These are phyloP conservation scores for Remersonia thermophila DNA, from an alignment of 2,329 filamentous ascomycete species.

Conservation along the genomic window DNA sequence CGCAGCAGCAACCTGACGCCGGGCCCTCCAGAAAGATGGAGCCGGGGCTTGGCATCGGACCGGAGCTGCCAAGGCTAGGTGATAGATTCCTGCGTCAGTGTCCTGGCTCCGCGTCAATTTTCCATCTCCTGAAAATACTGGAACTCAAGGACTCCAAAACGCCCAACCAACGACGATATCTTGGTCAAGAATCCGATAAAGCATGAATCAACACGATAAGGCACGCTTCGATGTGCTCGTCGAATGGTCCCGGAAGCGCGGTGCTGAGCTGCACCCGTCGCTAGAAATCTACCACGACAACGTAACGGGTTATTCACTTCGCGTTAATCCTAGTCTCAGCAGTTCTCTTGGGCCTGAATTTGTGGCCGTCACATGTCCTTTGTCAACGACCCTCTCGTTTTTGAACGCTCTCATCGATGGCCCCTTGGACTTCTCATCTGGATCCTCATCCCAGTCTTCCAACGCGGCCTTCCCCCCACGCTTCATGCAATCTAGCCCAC, in stretches of 20 bases:
- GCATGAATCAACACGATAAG: conserved; percentile 19
- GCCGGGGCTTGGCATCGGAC: too few species aligned
- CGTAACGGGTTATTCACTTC: conserved; percentile 41
- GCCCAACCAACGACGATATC: too few species aligned
- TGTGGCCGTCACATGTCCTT: conserved; percentile 39
- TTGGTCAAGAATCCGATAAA: too few species aligned
- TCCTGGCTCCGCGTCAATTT: too few species aligned
- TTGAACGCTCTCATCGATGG: conserved; percentile 37
- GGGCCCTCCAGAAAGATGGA: too few species aligned
- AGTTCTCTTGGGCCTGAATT: conserved; percentile 24
- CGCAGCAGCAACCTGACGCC: too few species aligned
- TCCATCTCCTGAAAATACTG: too few species aligned
- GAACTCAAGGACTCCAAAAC: too few species aligned
- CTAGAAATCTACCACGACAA: conserved; percentile 42
- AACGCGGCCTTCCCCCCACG: conserved; percentile 29
- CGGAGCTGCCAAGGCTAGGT: too few species aligned
- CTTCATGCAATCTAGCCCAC: conserved; percentile 38
- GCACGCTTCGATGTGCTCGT: conserved; percentile 26
- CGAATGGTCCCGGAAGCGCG: conserved; percentile 35
- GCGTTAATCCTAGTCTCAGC: conserved; percentile 26
- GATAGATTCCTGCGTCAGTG: too few species aligned
- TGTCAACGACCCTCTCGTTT: conserved; percentile 44
- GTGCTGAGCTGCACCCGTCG: conserved; percentile 35
- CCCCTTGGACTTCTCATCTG: conserved; percentile 15
- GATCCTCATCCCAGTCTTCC: conserved; percentile 10